phyloP scores from a whole-genome alignment of 345 rosid genomes.

The Melaleuca alternifolia region DNA sequence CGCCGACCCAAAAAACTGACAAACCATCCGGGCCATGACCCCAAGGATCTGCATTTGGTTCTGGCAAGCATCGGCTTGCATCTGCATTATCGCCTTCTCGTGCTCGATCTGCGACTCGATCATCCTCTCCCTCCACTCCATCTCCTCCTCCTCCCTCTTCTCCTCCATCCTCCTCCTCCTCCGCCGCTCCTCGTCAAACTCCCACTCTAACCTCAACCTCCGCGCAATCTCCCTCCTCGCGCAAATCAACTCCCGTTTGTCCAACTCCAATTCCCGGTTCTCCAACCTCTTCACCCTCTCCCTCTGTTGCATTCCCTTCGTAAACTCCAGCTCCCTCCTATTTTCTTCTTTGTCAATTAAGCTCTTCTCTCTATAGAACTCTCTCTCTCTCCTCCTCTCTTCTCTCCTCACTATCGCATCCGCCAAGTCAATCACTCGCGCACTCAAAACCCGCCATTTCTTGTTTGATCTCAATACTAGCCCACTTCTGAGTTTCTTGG shows the following conservation, averaged over 20 bases:
- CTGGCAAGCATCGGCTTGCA: constrained; percentile 65
- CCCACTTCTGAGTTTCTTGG: constrained; percentile 20
- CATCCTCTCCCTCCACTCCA: constrained; percentile 69
- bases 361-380: constrained; percentile 29
- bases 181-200: constrained; percentile 36
- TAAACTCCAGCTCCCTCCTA: constrained; percentile 31
- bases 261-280: constrained; percentile 39
- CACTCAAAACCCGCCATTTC: constrained; percentile 37
- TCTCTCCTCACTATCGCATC: constrained; percentile 41
- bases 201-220: constrained; percentile 34
- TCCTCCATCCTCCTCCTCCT: constrained; percentile 48
- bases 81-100: constrained; percentile 62
- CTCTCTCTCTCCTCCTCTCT: constrained; percentile 51
- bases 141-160: constrained; percentile 69
- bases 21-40: constrained; percentile 50
- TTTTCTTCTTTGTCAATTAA: constrained; percentile 25
- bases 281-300: constrained; percentile 34
- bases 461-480: constrained; percentile 7
- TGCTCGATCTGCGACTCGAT: constrained; percentile 55
- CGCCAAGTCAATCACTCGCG: constrained; percentile 43
- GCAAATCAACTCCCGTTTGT: constrained; percentile 39
- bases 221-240: constrained; percentile 35
- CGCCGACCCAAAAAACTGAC: constrained; percentile 49
- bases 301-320: constrained; percentile 12
- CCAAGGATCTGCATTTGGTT: constrained; percentile 69